Conservation (phyloP, 2,329 filamentous ascomycete genomes). For the Paecilomyces dactylethromorphus region DNA sequence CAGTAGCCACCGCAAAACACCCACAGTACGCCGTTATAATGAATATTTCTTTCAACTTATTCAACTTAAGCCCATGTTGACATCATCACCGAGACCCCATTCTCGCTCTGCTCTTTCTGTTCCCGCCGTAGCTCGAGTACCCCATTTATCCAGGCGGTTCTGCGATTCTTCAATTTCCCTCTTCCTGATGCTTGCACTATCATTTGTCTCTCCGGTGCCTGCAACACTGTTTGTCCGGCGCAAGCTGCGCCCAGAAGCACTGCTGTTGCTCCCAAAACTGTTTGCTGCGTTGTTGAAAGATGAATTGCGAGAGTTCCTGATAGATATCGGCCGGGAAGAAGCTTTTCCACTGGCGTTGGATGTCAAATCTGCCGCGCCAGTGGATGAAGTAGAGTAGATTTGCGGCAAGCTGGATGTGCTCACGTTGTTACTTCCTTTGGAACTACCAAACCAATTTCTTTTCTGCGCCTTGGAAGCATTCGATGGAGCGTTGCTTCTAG, state of each 20-base stretch:
- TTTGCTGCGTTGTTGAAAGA: constrained; percentile 15
- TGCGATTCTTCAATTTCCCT: constrained; percentile 32
- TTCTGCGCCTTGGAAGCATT: constrained; percentile 23
- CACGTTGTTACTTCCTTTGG: constrained; percentile 21
- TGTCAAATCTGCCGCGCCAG: background rate
- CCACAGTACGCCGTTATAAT: constrained; percentile 12
- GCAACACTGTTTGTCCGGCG: constrained; percentile 4
- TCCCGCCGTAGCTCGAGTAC: constrained; percentile 49
- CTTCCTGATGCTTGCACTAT: constrained; percentile 28
- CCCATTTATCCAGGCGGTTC: constrained; percentile 46
- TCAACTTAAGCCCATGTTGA: constrained; percentile 74
- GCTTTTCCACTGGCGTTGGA: constrained; percentile 8
- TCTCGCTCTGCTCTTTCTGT: constrained; percentile 46
- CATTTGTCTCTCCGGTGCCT: constrained; percentile 20
- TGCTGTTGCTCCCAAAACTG: constrained; percentile 15
- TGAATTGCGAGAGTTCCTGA: constrained; percentile 19
- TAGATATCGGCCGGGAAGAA: constrained; percentile 24
- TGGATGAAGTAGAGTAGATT: constrained; percentile 1
- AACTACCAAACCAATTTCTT: constrained; percentile 33
- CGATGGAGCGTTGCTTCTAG: constrained; percentile 20
- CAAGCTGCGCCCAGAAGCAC: constrained; percentile 10
- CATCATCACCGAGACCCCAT: constrained; percentile 79
- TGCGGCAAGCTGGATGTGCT: background rate
- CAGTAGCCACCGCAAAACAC: background rate
- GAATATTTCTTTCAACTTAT: constrained; percentile 47